phyloP scores from a whole-genome alignment of 257 asterid species.

The Primulina tabacum region DNA sequence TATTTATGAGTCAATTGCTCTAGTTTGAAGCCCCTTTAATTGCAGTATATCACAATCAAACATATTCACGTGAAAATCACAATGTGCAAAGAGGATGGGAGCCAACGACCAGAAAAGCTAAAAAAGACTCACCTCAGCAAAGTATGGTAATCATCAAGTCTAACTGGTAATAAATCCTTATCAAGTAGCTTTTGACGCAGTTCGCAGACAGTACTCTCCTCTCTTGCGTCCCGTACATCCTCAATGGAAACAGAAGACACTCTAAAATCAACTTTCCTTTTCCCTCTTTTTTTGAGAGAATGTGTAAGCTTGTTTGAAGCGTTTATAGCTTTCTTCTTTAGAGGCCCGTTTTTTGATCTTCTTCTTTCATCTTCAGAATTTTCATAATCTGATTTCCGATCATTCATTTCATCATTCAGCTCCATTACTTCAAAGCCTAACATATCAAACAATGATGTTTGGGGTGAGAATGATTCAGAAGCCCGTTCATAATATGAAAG shows the following conservation, averaged over 20 bases:
- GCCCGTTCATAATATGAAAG: slow-evolving; percentile 4
- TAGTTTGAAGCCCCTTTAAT: not conserved
- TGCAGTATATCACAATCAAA: not conserved
- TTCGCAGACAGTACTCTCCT: slow-evolving; percentile 74
- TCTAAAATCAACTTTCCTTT: slow-evolving; percentile 82
- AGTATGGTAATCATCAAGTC: slow-evolving; percentile 84
- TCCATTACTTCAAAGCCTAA: slow-evolving; percentile 54
- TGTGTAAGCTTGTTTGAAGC: slow-evolving; percentile 91
- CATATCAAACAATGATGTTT: slow-evolving; percentile 8
- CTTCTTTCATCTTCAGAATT: slow-evolving; percentile 79
- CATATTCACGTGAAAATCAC: not conserved
- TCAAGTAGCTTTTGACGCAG: slow-evolving; percentile 69
- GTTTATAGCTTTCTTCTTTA: slow-evolving; percentile 78
- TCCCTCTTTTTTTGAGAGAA: slow-evolving; percentile 84
- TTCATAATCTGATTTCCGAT: slow-evolving; percentile 73
- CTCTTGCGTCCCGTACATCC: slow-evolving; percentile 85
- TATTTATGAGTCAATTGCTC: not conserved
- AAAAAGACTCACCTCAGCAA: slow-evolving; percentile 58
- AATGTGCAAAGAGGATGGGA: not conserved
- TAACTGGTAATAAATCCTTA: slow-evolving; percentile 64
- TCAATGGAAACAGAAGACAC: slow-evolving; percentile 76
- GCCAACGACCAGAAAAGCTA: slow-evolving; percentile 2
- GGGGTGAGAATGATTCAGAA: slow-evolving; percentile 11
- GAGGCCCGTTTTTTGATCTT: slow-evolving; percentile 65
- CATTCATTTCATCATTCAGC: slow-evolving; percentile 58